Evolutionary conservation across 1,284 basidiomycete genomes (phyloP).

Genomic region (Testicularia cyperi): DNA sequence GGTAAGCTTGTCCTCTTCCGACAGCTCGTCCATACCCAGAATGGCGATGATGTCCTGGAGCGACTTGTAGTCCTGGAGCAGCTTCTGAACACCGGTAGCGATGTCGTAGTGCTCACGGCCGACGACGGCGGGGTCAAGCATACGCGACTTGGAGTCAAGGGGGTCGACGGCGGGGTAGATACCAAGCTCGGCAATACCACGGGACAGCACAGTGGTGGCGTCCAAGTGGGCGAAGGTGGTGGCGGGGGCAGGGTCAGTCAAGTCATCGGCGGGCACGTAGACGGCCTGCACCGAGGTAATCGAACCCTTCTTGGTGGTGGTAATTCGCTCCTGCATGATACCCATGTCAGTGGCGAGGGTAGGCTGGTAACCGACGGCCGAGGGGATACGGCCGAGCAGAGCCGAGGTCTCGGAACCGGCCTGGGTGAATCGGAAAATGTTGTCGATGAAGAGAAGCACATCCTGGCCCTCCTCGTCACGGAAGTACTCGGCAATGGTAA

Average conservation of each 20-base stretch:
- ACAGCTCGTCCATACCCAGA: constrained; percentile 99
- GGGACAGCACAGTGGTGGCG: constrained; percentile 96
- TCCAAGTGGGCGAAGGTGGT: constrained; percentile 99
- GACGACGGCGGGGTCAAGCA: constrained; percentile 98
- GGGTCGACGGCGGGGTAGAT: constrained; percentile 99
- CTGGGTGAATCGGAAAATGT: constrained; percentile 90
- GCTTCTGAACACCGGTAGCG: constrained; percentile 94
- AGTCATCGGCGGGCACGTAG: constrained; percentile 98
- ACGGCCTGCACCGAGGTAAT: constrained; percentile 99
- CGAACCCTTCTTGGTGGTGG: constrained; percentile 99
- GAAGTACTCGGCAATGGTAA: constrained; percentile 99
- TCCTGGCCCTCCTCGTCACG: constrained; percentile 99
- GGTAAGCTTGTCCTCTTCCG: constrained; percentile 97
- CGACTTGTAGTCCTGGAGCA: constrained; percentile 99
- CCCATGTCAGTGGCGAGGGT: constrained; percentile 99
- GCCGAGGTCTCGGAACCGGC: constrained; percentile 99
- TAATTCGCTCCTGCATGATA: constrained; percentile 98
- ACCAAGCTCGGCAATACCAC: constrained; percentile 98
- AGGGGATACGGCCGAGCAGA: constrained; percentile 98
- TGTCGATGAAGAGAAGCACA: constrained; percentile 99
- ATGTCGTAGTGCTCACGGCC: constrained; percentile 89
- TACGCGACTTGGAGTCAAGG: constrained; percentile 97
- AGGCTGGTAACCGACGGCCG: constrained; percentile 99
- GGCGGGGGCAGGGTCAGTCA: constrained; percentile 98
- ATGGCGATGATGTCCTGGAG: constrained; percentile 83